Conservation (phyloP, 1,284 basidiomycete species). For the Irpex sp. region DNA sequence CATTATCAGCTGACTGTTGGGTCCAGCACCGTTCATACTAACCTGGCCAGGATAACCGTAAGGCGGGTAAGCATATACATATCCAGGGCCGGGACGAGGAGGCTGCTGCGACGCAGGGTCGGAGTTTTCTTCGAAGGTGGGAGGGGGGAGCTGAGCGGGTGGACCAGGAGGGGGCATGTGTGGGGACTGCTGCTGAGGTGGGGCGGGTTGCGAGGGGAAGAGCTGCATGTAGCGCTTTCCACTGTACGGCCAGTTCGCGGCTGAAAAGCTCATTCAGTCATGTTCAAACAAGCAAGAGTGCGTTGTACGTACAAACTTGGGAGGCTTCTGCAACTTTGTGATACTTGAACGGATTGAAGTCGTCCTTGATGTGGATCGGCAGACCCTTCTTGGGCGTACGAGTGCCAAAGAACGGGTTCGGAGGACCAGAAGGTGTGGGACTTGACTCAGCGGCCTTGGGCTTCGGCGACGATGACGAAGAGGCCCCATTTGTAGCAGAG, state of each 20-base stretch:
- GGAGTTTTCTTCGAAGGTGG: conserved; percentile 64
- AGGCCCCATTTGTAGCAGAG: conserved; percentile 26
- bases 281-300: neutral
- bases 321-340: conserved; percentile 76
- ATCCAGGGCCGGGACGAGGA: conserved; percentile 36
- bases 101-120: conserved; percentile 51
- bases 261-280: conserved; percentile 32
- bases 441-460: conserved; percentile 47
- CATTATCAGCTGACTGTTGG: conserved; percentile 6
- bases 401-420: conserved; percentile 87
- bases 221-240: conserved; percentile 82
- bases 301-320: conserved; percentile 57
- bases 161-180: conserved; percentile 69
- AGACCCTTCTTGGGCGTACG: conserved; percentile 70
- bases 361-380: conserved; percentile 82
- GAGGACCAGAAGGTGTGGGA: conserved; percentile 31
- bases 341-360: conserved; percentile 93
- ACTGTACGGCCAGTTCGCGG: conserved; percentile 81
- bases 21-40: conserved; percentile 17
- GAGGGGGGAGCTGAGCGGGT: conserved; percentile 61
- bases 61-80: conserved; percentile 70
- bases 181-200: conserved; percentile 50
- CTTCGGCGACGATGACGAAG: conserved; percentile 53
- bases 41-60: conserved; percentile 77
- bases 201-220: conserved; percentile 61